These are phyloP conservation scores for Suillus bovinus DNA, from an alignment of 768 basidiomycete species.

Conservation along the genomic window DNA sequence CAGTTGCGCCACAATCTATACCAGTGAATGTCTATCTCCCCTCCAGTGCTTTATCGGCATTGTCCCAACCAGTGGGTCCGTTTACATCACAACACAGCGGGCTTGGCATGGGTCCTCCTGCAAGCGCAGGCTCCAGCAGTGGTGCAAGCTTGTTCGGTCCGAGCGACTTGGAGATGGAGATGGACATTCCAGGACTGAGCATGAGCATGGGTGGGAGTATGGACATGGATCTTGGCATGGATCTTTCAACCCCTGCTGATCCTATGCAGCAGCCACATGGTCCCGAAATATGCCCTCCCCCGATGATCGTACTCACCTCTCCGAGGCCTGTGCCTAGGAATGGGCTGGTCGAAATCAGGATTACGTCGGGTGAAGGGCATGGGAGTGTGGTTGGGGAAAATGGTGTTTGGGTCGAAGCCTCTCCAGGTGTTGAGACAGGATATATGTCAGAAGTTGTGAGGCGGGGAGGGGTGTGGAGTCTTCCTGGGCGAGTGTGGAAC, in stretches of 20 bases:
- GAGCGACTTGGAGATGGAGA: conserved; percentile 35
- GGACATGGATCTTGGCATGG: conserved; percentile 32
- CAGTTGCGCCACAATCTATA: conserved; percentile 38
- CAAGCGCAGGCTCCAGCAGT: conserved; percentile 23
- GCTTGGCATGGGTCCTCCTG: conserved; percentile 27
- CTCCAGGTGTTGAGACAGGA: conserved; percentile 48
- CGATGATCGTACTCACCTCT: conserved; percentile 63
- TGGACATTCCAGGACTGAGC: conserved; percentile 36
- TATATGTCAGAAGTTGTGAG: conserved; percentile 70
- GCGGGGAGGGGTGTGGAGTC: conserved; percentile 67
- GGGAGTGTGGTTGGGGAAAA: conserved; percentile 17
- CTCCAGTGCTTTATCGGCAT: conserved; percentile 29
- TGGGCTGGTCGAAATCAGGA: conserved; percentile 64
- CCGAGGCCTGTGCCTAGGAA: conserved; percentile 66
- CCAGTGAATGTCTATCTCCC: conserved; percentile 74
- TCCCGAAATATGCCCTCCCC: conserved; percentile 34
- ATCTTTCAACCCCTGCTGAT: conserved; percentile 19
- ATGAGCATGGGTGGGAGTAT: conserved; percentile 35
- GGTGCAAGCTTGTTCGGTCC: conserved; percentile 31
- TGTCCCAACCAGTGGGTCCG: conserved; percentile 15
- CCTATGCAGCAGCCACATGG: neutral
- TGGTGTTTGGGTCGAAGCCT: conserved; percentile 25
- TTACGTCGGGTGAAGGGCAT: conserved; percentile 55
- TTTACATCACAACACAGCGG: conserved; percentile 18
- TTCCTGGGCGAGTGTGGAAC: conserved; percentile 66